Evolutionary conservation across 1,284 basidiomycete species (phyloP).

Genomic region (Marasmius tenuissimus): DNA sequence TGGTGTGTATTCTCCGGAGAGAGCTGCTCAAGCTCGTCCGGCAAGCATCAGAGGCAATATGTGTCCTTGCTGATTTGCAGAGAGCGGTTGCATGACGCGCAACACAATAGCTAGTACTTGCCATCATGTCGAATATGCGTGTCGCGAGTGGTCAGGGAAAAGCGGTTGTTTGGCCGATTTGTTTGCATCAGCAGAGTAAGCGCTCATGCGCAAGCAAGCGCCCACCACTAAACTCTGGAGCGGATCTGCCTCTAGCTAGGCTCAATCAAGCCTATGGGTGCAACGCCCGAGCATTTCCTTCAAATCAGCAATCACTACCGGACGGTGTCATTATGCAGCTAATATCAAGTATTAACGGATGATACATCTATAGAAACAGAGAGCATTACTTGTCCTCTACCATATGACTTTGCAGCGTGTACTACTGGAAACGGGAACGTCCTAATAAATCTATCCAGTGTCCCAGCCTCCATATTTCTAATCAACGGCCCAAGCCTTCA

Average conservation of each 20-base stretch:
- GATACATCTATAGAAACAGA: too few species aligned
- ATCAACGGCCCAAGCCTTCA: background rate
- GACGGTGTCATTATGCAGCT: too few species aligned
- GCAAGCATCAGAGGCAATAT: background rate
- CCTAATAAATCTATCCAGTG: background rate
- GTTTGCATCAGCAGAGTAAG: background rate
- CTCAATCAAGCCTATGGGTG: too few species aligned
- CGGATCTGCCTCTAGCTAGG: too few species aligned
- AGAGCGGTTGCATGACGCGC: background rate
- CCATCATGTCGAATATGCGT: background rate
- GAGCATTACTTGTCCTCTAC: too few species aligned
- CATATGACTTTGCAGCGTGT: too few species aligned
- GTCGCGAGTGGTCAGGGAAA: background rate
- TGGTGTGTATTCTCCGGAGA: background rate
- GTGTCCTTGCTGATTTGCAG: background rate
- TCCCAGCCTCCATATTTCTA: background rate
- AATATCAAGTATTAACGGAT: too few species aligned
- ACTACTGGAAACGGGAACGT: background rate
- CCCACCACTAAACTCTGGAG: too few species aligned
- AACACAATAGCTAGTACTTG: background rate
- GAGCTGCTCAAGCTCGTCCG: background rate
- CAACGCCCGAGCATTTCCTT: too few species aligned
- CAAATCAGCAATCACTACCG: too few species aligned
- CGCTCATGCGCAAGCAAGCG: too few species aligned
- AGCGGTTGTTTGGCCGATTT: background rate